Evolutionary conservation across 2,329 filamentous ascomycete genomes (phyloP).

Genomic region (Phialophora macrospora): DNA sequence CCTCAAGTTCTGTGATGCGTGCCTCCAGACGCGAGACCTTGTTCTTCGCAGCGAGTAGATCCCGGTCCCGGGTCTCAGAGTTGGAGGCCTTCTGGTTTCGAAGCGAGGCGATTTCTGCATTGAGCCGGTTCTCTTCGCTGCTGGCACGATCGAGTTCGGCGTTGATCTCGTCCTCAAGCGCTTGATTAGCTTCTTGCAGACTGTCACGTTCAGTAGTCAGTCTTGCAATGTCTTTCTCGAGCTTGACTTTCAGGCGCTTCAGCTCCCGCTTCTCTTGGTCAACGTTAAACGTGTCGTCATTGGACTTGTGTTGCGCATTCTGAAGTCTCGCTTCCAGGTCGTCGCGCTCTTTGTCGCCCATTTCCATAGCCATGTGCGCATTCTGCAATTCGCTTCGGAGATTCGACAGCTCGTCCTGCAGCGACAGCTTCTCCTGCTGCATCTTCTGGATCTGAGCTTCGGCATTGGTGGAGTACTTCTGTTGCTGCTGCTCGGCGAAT

Average conservation of each 20-base stretch:
- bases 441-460: constrained; percentile 63
- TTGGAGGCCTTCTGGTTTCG: constrained; percentile 55
- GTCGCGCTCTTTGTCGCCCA: constrained; percentile 68
- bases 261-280: constrained; percentile 73
- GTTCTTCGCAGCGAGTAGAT: constrained; percentile 60
- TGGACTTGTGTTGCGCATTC: constrained; percentile 57
- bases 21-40: constrained; percentile 70
- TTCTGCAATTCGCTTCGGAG: constrained; percentile 66
- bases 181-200: constrained; percentile 61
- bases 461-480: constrained; percentile 63
- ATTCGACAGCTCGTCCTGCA: constrained; percentile 67
- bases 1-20: constrained; percentile 55
- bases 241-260: constrained; percentile 68
- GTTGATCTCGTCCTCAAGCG: constrained; percentile 67
- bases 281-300: constrained; percentile 62
- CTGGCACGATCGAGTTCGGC: constrained; percentile 69
- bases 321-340: constrained; percentile 67
- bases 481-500: constrained; percentile 62
- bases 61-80: constrained; percentile 53
- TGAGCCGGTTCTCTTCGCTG: constrained; percentile 67
- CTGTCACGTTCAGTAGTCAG: constrained; percentile 67
- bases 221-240: constrained; percentile 69
- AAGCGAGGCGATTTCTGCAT: constrained; percentile 55
- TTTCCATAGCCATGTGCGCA: constrained; percentile 61
- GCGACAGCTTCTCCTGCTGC: constrained; percentile 63